These are phyloP conservation scores for Nothopassalora personata DNA, from an alignment of 2,329 filamentous ascomycete species.

Conservation along the genomic window DNA sequence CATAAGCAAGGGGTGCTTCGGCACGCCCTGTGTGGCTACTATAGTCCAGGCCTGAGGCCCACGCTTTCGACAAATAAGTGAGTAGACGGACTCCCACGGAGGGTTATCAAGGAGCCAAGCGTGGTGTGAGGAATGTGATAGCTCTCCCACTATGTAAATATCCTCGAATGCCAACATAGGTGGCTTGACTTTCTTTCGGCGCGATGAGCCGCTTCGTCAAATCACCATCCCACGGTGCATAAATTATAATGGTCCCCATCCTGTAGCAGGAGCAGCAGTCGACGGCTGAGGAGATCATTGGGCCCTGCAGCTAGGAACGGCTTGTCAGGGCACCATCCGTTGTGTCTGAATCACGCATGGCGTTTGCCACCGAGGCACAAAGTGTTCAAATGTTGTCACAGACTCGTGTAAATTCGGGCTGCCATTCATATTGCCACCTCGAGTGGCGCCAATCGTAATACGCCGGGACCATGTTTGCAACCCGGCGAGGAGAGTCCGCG, in stretches of 20 bases:
- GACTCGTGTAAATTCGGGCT: not conserved
- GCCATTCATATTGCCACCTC: not conserved
- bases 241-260: not conserved
- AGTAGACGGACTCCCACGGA: not conserved
- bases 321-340: not conserved
- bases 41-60: not conserved
- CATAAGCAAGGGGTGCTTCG: not conserved
- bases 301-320: not conserved
- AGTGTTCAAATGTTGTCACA: not conserved
- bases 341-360: not conserved
- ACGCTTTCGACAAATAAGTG: not conserved
- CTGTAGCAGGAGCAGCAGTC: not conserved
- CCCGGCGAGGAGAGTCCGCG: not conserved
- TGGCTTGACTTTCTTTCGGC: not conserved
- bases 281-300: not conserved
- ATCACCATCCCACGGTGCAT: not conserved
- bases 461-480: not conserved
- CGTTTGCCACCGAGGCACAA: not conserved
- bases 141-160: not conserved
- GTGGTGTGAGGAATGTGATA: not conserved
- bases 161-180: not conserved
- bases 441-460: not conserved
- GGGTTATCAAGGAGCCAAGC: not conserved
- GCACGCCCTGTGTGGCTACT: not conserved
- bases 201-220: not conserved